Evolutionary conservation across 495 filamentous ascomycete genomes (phyloP), one percentile per base, ranked within the genome.

Genomic region (Talaromyces ruber): DNA sequence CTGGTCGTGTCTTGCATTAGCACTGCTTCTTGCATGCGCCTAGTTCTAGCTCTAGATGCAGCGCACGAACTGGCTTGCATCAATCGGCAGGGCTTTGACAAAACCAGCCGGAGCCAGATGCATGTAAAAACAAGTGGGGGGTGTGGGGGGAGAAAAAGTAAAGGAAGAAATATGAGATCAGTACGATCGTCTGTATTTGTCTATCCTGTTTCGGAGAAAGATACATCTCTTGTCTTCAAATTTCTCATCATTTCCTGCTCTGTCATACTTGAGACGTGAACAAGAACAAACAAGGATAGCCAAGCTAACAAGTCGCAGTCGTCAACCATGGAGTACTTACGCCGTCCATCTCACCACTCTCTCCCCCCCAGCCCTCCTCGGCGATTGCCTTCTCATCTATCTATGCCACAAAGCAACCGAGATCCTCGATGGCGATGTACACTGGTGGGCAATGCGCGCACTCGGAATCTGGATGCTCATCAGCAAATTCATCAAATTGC

Each of bases 401-500:
- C 63, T 84, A 12, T 79, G 79, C 62, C 68, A 72, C 62, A 72
- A 77, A 60, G 79, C 82, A 21, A 79, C 77, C 18, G 67, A 67
- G 21, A 63, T 68, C 61, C 84, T 73, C 79, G 73, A 78, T 59
- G 60, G 72, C 21, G 63, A 71, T 61, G 64, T 76, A 64, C 67
- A 76, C 68, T 52, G 71, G 64, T 58, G 75, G 14, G 78, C 83
- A 29, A 77, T 88, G 64, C 69, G 65, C 32, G 69, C 75, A 4
- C 80, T 90, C 60, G 71, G 81, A 37, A 59, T 72, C 43, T 87
- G 81, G 81, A 82, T 88, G 77, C 81, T 89, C 67, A 82, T 85
- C 71, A 89, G 85, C 75, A 93, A 93, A 72, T 82, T 86, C 47
- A 81, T 93, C 71, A 93, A 93, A 72, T 71, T 92, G 22, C 66